Evolutionary conservation across 2,329 filamentous ascomycete genomes (phyloP).

Genomic region (Pseudogymnoascus sp.): DNA sequence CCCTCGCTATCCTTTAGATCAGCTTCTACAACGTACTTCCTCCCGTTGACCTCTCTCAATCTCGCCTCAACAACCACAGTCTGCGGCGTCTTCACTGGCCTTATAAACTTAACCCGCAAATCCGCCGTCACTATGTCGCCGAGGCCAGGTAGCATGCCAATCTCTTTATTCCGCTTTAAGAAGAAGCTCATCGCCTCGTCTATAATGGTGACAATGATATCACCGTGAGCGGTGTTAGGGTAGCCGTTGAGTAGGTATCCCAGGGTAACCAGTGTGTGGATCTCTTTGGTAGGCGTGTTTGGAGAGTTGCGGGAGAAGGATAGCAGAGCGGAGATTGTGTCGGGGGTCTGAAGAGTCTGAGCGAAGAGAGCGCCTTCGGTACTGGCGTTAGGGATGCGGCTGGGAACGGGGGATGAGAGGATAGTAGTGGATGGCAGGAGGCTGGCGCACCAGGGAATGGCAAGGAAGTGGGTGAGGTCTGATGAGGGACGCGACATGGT

Average conservation of each 20-base stretch:
- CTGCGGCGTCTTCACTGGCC: slow-evolving; percentile 43
- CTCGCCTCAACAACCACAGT: slow-evolving; percentile 40
- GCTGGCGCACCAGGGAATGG: slow-evolving; percentile 26
- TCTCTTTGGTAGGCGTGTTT: slow-evolving; percentile 13
- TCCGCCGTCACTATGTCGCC: slow-evolving; percentile 41
- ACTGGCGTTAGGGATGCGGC: slow-evolving; percentile 22
- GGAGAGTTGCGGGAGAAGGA: slow-evolving; percentile 18
- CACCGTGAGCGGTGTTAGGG: slow-evolving; percentile 47
- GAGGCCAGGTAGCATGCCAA: slow-evolving; percentile 16
- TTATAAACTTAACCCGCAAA: slow-evolving; percentile 48
- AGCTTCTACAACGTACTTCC: slow-evolving; percentile 45
- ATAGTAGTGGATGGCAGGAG: slow-evolving; percentile 20
- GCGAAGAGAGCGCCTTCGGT: slow-evolving; percentile 25
- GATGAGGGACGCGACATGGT: not conserved
- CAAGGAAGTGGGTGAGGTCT: slow-evolving; percentile 22
- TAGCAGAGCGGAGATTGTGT: slow-evolving; percentile 23
- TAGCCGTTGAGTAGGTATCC: slow-evolving; percentile 48
- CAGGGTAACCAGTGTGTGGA: slow-evolving; percentile 29
- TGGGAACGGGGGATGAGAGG: slow-evolving; percentile 20
- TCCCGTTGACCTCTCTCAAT: slow-evolving; percentile 40
- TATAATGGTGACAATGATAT: slow-evolving; percentile 48
- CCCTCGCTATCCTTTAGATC: slow-evolving; percentile 43
- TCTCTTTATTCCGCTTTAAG: slow-evolving; percentile 30
- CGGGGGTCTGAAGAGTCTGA: slow-evolving; percentile 22
- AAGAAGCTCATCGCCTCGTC: slow-evolving; percentile 51